These are phyloP conservation scores for Gossypium lobatum DNA, from an alignment of 441 rosid genomes.

Conservation along the genomic window DNA sequence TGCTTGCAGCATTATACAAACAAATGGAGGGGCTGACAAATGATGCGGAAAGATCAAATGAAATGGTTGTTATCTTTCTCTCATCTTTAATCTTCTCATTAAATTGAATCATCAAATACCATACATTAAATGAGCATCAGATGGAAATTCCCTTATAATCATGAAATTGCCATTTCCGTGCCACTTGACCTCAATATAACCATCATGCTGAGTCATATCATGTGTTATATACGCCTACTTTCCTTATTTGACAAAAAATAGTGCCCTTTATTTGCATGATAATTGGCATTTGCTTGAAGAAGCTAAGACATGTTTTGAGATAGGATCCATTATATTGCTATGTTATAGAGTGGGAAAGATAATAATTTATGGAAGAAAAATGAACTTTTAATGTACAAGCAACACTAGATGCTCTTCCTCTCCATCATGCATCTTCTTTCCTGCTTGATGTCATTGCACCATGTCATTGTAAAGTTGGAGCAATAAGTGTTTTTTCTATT, in stretches of 20 bases:
- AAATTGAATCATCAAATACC: neutral
- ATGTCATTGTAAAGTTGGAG: too few relatives aligned
- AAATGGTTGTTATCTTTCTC: conserved; percentile 42
- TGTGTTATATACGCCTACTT: too few relatives aligned
- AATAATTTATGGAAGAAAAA: conserved; percentile 4
- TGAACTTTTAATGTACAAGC: neutral
- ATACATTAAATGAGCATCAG: neutral
- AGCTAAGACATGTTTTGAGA: neutral
- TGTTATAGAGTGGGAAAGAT: neutral
- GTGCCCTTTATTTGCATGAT: neutral
- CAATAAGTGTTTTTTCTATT: too few relatives aligned
- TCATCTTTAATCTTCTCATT: conserved; percentile 4
- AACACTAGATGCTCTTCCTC: neutral
- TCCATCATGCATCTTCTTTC: too few relatives aligned
- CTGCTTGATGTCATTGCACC: too few relatives aligned
- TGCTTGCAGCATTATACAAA: conserved; percentile 57
- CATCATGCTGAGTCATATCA: too few relatives aligned
- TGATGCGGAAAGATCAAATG: conserved; percentile 85
- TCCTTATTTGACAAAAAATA: too few relatives aligned
- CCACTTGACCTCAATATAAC: too few relatives aligned
- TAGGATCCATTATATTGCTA: neutral
- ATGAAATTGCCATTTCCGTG: too few relatives aligned
- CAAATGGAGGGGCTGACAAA: conserved; percentile 76
- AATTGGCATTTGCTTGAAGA: neutral
- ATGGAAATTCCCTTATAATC: neutral